Evolutionary conservation across 208 protist species (phyloP).

Genomic region (Leishmania tarentolae): DNA sequence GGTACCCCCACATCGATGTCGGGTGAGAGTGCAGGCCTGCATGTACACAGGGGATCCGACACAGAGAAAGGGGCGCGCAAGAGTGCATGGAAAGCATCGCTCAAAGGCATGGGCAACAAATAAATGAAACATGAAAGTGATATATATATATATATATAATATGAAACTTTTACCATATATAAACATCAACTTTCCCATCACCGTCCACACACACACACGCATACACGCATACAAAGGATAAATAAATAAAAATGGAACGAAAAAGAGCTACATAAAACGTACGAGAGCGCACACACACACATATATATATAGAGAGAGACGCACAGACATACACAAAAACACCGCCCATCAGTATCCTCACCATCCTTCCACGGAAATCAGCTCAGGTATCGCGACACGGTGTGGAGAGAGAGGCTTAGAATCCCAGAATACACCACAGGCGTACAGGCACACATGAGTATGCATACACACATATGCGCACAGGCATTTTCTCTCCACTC

Average conservation of each 20-base stretch:
- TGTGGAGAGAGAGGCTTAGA: not conserved
- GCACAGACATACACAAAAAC: not conserved
- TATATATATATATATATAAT: too few relatives aligned
- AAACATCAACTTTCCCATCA: too few relatives aligned
- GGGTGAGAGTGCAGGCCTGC: not conserved
- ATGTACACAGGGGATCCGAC: not conserved
- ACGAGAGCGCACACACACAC: constrained; percentile 1
- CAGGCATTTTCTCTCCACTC: not conserved
- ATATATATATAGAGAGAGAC: too few relatives aligned
- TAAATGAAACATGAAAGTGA: too few relatives aligned
- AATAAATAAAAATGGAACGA: not conserved
- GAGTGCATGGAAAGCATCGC: not conserved
- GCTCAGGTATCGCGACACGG: not conserved
- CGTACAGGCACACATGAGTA: not conserved
- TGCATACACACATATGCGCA: constrained; percentile 1
- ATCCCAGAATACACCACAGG: not conserved
- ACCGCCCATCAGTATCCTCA: not conserved
- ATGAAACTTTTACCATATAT: too few relatives aligned
- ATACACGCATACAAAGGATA: not conserved
- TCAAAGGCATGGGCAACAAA: too few relatives aligned
- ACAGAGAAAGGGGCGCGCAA: not conserved
- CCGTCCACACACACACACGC: not conserved
- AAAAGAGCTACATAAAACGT: not conserved
- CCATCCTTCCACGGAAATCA: not conserved
- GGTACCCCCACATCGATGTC: not conserved